Percentiles rank a stretch among this genome's conserved stretches.
Evolutionary conservation across 1,139 yeast genomes (phyloP).

Genomic region (Wickerhamomyces sp.): DNA sequence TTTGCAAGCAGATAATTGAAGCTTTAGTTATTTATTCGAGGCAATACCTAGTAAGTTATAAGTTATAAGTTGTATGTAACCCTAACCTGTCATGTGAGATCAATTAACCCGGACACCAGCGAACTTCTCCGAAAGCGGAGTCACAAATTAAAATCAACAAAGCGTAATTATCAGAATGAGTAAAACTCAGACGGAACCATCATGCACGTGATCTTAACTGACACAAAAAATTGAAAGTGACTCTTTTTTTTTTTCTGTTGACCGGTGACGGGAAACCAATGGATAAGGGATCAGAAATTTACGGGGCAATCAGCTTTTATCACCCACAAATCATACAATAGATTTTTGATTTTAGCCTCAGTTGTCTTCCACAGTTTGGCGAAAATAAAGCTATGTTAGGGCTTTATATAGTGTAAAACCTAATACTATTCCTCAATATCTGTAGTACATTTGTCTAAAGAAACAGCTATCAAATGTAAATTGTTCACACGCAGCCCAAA

Average conservation of each 20-base stretch:
- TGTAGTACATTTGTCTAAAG: too few species aligned
- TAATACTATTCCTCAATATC: too few species aligned
- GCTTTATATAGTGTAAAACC: too few species aligned
- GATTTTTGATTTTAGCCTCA: neutral
- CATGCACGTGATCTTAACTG: neutral
- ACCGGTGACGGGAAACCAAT: too few species aligned
- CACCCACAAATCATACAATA: slow-evolving; percentile 1
- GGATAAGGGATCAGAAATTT: too few species aligned
- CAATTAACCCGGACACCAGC: neutral
- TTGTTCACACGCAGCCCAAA: too few species aligned
- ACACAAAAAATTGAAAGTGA: neutral
- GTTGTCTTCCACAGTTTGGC: neutral
- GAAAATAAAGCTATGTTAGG: too few species aligned
- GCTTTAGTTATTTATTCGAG: too few species aligned
- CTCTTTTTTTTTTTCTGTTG: neutral
- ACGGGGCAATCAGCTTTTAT: neutral
- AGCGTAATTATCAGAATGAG: neutral
- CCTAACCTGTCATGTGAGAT: neutral
- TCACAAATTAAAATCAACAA: neutral
- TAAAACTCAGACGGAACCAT: too few species aligned
- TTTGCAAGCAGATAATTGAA: slow-evolving; percentile 2
- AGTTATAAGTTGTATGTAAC: too few species aligned
- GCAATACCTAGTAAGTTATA: neutral
- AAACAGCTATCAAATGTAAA: too few species aligned
- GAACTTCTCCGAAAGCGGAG: neutral